Conservation (phyloP, 2,329 filamentous ascomycete genomes). For the Aspergillus uvarum region DNA sequence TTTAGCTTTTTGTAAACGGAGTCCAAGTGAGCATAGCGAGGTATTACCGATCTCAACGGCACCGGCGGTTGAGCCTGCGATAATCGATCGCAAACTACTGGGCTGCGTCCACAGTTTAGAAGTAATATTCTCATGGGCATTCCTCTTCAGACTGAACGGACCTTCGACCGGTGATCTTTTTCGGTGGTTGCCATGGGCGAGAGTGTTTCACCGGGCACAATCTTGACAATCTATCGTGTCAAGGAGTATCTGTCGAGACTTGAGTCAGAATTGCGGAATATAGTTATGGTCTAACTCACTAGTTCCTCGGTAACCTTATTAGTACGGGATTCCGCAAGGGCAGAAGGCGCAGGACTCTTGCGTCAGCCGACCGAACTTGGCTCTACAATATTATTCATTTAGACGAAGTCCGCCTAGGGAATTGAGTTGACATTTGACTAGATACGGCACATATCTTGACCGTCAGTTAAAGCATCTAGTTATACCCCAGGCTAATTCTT, state of each 20-base stretch:
- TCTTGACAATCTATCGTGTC: background rate
- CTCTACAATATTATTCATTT: too few species aligned
- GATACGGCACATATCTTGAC: background rate
- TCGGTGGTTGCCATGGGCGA: conserved; percentile 35
- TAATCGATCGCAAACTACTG: conserved; percentile 80
- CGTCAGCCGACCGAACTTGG: too few species aligned
- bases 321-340: background rate
- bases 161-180: conserved; percentile 41
- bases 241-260: background rate
- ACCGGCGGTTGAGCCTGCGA: conserved; percentile 90
- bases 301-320: background rate
- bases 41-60: conserved; percentile 85
- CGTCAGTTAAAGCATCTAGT: conserved; percentile 7
- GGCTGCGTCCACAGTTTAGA: conserved; percentile 54
- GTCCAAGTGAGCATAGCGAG: background rate
- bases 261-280: background rate
- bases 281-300: background rate
- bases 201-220: conserved; percentile 3
- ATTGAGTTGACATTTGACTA: conserved; percentile 11
- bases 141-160: conserved; percentile 14
- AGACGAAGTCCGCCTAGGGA: background rate
- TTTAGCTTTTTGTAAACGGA: conserved; percentile 20
- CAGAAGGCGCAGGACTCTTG: background rate
- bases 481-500: conserved; percentile 4
- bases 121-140: background rate